Base-by-base conservation (phyloP, 768 basidiomycete genomes). In the Russula vinacea region DNA sequence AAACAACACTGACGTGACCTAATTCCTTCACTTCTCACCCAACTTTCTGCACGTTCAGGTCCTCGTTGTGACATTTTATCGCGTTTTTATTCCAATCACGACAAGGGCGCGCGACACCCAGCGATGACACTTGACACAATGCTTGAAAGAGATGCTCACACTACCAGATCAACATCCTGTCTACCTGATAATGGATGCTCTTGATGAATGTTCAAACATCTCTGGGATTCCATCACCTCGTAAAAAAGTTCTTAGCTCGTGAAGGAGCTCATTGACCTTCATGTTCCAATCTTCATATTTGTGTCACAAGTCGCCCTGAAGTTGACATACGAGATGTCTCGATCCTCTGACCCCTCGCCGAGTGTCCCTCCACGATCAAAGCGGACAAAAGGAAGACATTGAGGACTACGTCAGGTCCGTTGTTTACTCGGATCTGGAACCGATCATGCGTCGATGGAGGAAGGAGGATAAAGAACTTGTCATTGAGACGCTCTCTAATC, bases 291-390 rank as follows among this genome's bases (percentile, higher is more conserved):
- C 56, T 42, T 13, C 62, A 32, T n/a, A 13, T 64, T 3, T 58
- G 56, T 26, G 16, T 58, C 24, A 52, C 49, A 7, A 53, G 56
- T 8, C 56, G 62, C 5, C 50, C 49, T 1, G 61, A 62, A 49
- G 8, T 49, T 11, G 54, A 62, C 37, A 49, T 62, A 8, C 54
- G 45, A 29, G 13, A 17, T 13, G 60, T 19, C 22, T 62, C 3
- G 60, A 56, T 33, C 60, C 42, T 35, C 35, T 62, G 19, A 9
- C 54, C 0, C n/a, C 44, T 47, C 33, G 2, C 16, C 16, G 6
- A 3, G 8, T 62, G 14, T 62, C 44, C 13, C 44, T 62, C 5
- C 44, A 62, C 3, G 44, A 62, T 16, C 16, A 62, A 32, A 2
- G 13, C 1, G 53, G 60, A 17, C 60, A 56, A 40, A 55, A 19